phyloP scores from a whole-genome alignment of 164 flowering plant genomes.

The Euptelea pleiosperma region DNA sequence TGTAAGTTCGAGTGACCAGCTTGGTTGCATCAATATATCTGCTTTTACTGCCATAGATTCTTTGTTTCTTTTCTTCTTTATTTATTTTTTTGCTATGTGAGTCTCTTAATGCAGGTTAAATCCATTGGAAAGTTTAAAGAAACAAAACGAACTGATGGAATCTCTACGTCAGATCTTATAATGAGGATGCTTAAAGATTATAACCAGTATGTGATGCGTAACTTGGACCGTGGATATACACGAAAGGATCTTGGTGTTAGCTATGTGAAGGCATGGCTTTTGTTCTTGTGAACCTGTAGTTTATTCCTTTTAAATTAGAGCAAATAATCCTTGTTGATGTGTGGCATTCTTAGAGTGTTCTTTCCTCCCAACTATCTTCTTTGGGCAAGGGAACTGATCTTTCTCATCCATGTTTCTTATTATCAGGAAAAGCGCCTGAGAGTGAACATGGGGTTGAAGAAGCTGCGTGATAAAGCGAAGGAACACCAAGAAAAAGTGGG shows the following conservation, averaged over 20 bases:
- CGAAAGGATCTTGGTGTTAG: slow-evolving; percentile 94
- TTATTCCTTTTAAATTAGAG: background rate
- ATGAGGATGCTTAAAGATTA: slow-evolving; percentile 96
- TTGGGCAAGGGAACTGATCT: slow-evolving; percentile 9
- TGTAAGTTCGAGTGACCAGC: slow-evolving; percentile 39
- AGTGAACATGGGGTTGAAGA: slow-evolving; percentile 86
- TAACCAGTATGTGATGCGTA: slow-evolving; percentile 90
- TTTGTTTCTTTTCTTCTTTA: background rate
- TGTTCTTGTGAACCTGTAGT: background rate
- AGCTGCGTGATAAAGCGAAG: slow-evolving; percentile 87
- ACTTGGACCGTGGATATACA: slow-evolving; percentile 91
- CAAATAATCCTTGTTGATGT: background rate
- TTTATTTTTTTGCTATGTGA: background rate
- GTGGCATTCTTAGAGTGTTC: background rate
- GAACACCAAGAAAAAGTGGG: slow-evolving; percentile 89
- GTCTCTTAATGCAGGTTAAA: slow-evolving; percentile 51
- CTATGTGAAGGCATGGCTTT: slow-evolving; percentile 74
- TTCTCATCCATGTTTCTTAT: background rate
- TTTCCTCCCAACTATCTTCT: background rate
- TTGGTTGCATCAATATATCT: too few species aligned
- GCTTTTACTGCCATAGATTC: background rate
- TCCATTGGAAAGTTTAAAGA: slow-evolving; percentile 70
- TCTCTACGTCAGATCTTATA: slow-evolving; percentile 82
- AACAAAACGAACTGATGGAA: slow-evolving; percentile 79
- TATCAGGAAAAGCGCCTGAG: slow-evolving; percentile 83